Evolutionary conservation across 179 eudicot species (phyloP).

Genomic region (Silene noctiflora): DNA sequence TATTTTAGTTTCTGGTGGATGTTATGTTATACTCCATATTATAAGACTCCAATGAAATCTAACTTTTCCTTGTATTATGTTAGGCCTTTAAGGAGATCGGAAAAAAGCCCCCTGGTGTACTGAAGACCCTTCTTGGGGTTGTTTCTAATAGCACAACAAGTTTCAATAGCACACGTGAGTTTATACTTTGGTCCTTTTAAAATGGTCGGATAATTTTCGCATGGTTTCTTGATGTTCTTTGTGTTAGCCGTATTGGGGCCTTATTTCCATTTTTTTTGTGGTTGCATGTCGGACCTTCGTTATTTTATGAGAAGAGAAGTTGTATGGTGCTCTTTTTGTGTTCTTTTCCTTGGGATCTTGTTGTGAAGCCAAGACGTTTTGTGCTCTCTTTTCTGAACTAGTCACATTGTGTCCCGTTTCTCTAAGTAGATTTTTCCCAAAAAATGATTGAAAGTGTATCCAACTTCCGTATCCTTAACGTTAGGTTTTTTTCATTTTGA

Average conservation of each 20-base stretch:
- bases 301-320: not conserved
- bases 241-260: not conserved
- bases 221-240: not conserved
- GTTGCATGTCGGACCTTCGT: not conserved
- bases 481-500: not conserved
- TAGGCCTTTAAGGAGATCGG: conserved; percentile 82
- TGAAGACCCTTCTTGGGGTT: conserved; percentile 66
- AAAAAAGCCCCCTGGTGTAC: conserved; percentile 79
- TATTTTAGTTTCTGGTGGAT: not conserved
- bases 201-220: not conserved
- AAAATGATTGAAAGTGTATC: not conserved
- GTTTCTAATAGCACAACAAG: conserved; percentile 43
- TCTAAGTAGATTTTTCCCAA: not conserved
- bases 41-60: not conserved
- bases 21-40: not conserved
- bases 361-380: not conserved
- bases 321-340: not conserved
- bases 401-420: not conserved
- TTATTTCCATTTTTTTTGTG: not conserved
- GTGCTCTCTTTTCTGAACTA: not conserved
- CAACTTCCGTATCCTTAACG: not conserved
- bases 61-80: not conserved
- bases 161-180: conserved; percentile 54
- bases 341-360: not conserved
- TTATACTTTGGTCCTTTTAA: not conserved